Percentiles rank a stretch among this genome's conserved stretches.
These are phyloP conservation scores for Benincasa hispida DNA, from an alignment of 306 rosid genomes.

Conservation along the genomic window DNA sequence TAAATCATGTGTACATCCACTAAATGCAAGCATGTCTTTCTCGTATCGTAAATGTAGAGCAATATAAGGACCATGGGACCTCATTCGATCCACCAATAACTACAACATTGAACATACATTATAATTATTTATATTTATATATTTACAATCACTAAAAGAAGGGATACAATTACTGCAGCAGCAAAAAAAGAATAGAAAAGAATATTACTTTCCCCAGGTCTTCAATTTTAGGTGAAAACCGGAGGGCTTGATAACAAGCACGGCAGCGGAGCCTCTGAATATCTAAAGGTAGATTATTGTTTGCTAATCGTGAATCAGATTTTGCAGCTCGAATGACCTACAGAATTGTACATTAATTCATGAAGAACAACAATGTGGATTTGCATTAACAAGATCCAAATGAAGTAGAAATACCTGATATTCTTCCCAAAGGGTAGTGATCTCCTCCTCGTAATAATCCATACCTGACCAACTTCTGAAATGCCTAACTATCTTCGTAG, in stretches of 20 bases:
- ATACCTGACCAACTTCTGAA: conserved; percentile 93
- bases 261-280: conserved; percentile 93
- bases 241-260: conserved; percentile 81
- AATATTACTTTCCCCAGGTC: conserved; percentile 68
- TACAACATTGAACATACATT: conserved; percentile 25
- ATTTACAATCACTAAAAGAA: not conserved
- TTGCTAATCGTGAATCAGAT: conserved; percentile 88
- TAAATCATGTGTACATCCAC: conserved; percentile 85
- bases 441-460: conserved; percentile 74
- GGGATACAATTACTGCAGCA: conserved; percentile 10
- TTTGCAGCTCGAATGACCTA: conserved; percentile 92
- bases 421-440: conserved; percentile 58
- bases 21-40: conserved; percentile 98
- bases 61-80: conserved; percentile 73
- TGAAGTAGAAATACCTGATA: conserved; percentile 31
- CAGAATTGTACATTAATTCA: not conserved
- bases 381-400: conserved; percentile 11
- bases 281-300: conserved; percentile 73
- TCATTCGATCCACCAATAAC: conserved; percentile 83
- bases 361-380: not conserved
- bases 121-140: not conserved
- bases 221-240: conserved; percentile 76
- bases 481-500: conserved; percentile 43
- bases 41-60: conserved; percentile 91
- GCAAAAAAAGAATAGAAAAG: conserved; percentile 5